Base-by-base conservation (phyloP, 2,329 filamentous ascomycete genomes). In the Pseudohalonectria lignicola region DNA sequence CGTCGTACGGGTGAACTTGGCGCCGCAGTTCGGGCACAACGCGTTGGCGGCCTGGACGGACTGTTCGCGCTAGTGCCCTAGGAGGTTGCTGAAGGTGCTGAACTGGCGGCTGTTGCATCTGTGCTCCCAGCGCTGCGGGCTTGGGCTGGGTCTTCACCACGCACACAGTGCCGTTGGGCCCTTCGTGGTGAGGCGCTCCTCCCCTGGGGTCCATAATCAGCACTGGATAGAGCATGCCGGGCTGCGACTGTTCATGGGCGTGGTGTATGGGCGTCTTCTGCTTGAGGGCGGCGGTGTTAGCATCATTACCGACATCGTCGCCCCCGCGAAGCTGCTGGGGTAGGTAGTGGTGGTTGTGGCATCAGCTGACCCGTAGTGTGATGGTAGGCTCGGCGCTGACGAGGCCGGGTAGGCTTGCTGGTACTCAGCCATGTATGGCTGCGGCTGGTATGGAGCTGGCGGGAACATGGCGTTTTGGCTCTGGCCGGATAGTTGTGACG, bases 31-130 rank as follows among this genome's bases (percentile, higher is more conserved):
- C 15, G 86, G 87, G 54, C 90, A 96, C 36, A 80, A 79, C 3
- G 86, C 86, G 63, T 95, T 95, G 21, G 83, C 71, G 10, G 88
- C 86, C 37, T 88, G 87, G 19, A 90, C 90, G 1, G 86, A 93
- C 59, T 94, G 95, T 60, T 96, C 90, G 31, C 90, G 76, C 60
- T 95, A 88, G 57, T 96, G 90, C 45, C 90, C 74, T 28, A 95
- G 67, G 4, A 95, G 73, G 55, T 95, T 95, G 72, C 87, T 94
- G 56, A 95, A 95, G 4, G 90, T 95, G 15, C 86, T 94, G 54
- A 96, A 96, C 53, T 94, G 85, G 21, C 88, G 79, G 16, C 90
- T 90, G 52, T 95, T 94, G 67, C 90, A 96, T 10, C 88, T 90
- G 53, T 96, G 90, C 43, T 95, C 90, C 85, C 86, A 96, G 60